Percentiles rank a stretch among this genome's conserved stretches.
Conservation (phyloP, 345 rosid species). For the Euphorbia pulcherrima region DNA sequence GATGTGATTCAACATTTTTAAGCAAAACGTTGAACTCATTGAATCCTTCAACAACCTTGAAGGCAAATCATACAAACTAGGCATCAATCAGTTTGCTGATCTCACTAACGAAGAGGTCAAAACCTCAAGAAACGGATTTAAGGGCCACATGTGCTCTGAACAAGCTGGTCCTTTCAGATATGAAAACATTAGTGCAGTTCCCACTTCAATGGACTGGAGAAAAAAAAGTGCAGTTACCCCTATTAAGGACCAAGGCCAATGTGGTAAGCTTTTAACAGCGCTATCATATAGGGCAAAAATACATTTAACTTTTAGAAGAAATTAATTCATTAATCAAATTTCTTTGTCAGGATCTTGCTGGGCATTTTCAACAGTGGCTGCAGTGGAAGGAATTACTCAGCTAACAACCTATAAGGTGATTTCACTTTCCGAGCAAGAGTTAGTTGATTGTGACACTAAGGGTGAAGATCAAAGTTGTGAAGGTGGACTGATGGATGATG, state of each 20-base stretch:
- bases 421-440: slow-evolving; percentile 42
- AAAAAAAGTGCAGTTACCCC: slow-evolving; percentile 17
- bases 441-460: slow-evolving; percentile 40
- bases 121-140: slow-evolving; percentile 8
- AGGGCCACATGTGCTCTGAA: slow-evolving; percentile 16
- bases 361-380: slow-evolving; percentile 56
- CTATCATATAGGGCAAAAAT: not conserved
- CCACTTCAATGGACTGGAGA: slow-evolving; percentile 17
- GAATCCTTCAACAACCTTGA: not conserved
- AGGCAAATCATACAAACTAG: slow-evolving; percentile 7
- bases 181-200: slow-evolving; percentile 11
- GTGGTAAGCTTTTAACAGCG: not conserved
- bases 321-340: not conserved
- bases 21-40: slow-evolving; percentile 10
- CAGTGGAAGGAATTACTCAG: slow-evolving; percentile 37
- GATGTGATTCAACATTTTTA: slow-evolving; percentile 9
- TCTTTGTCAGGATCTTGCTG: slow-evolving; percentile 37
- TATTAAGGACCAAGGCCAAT: slow-evolving; percentile 21
- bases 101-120: slow-evolving; percentile 17
- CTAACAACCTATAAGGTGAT: slow-evolving; percentile 28
- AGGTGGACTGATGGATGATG: slow-evolving; percentile 40
- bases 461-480: slow-evolving; percentile 20
- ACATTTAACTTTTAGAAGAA: no score
- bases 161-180: slow-evolving; percentile 18
- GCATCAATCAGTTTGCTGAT: slow-evolving; percentile 15